Conservation (phyloP, 106 monocot genomes). For the Platanthera guangdongensis region DNA sequence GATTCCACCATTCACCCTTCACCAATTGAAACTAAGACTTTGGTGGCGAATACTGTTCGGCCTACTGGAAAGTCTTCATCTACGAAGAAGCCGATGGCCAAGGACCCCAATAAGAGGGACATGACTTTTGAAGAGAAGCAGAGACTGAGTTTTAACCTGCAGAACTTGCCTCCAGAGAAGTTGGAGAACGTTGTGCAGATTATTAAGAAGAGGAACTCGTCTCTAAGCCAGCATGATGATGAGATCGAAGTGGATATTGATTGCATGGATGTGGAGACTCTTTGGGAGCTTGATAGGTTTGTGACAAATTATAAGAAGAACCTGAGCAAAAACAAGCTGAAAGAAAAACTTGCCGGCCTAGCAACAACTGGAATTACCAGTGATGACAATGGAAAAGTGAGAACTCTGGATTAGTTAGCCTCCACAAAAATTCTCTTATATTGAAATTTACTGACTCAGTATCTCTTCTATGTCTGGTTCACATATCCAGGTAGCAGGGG, state of each 20-base stretch:
- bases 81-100: conserved; percentile 71
- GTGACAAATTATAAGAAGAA: conserved; percentile 82
- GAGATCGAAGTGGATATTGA: conserved; percentile 89
- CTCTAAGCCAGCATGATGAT: conserved; percentile 71
- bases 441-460: too few relatives aligned
- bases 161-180: conserved; percentile 66
- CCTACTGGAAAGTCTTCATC: conserved; percentile 25
- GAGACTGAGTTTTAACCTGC: conserved; percentile 42
- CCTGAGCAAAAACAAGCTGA: conserved; percentile 75
- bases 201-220: conserved; percentile 62
- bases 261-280: conserved; percentile 65
- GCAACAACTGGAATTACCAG: conserved; percentile 9
- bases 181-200: conserved; percentile 64
- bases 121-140: conserved; percentile 51
- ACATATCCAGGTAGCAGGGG: conserved; percentile 13
- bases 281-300: conserved; percentile 87
- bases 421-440: too few relatives aligned
- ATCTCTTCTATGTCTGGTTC: too few relatives aligned
- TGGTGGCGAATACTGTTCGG: conserved; percentile 2
- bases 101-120: conserved; percentile 64
- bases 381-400: conserved; percentile 4
- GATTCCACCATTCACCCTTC: conserved; percentile 43
- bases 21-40: conserved; percentile 24
- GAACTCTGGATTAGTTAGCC: conserved; percentile 15
- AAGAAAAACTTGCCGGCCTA: conserved; percentile 49